A percentile compares a stretch with the other conserved stretches of the same genome.
These are phyloP conservation scores for Cystobasidium sp. DNA, from an alignment of 1,284 basidiomycete species.

Conservation along the genomic window DNA sequence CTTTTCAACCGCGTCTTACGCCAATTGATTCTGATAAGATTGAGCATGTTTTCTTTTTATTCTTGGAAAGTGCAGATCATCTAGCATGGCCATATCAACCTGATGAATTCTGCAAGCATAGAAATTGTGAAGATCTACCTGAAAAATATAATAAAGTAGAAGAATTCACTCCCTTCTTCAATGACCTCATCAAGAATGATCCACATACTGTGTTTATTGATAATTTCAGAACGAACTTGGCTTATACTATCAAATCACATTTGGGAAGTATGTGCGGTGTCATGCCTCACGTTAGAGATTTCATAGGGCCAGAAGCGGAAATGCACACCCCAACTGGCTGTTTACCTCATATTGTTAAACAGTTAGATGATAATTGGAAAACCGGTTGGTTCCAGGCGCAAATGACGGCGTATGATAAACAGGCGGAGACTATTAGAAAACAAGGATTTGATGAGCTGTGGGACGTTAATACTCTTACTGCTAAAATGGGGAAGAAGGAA, in stretches of 20 bases:
- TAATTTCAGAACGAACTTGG: conserved; percentile 28
- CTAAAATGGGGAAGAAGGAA: conserved; percentile 29
- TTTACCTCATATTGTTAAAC: conserved; percentile 25
- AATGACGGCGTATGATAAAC: conserved; percentile 26
- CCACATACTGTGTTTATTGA: conserved; percentile 28
- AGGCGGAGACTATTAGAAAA: conserved; percentile 5
- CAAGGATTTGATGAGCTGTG: conserved; percentile 13
- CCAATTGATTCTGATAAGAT: conserved; percentile 16
- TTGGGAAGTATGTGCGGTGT: conserved; percentile 30
- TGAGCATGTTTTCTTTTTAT: conserved; percentile 34
- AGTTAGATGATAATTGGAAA: conserved; percentile 7
- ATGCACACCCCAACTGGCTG: conserved; percentile 21
- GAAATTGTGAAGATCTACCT: conserved; percentile 37
- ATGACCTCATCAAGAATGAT: conserved; percentile 28
- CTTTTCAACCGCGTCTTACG: conserved; percentile 26
- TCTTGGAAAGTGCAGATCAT: conserved; percentile 39
- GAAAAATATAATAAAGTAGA: conserved; percentile 35
- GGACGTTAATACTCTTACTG: conserved; percentile 11
- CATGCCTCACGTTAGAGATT: conserved; percentile 25
- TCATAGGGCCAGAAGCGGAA: conserved; percentile 20
- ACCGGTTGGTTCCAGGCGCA: conserved; percentile 36
- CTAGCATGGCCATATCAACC: conserved; percentile 41
- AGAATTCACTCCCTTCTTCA: conserved; percentile 41
- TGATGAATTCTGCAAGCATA: conserved; percentile 39
- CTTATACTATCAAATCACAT: conserved; percentile 37